A percentile compares a stretch with the other conserved stretches of the same genome.
These are phyloP conservation scores for Calonectria pauciramosa DNA, from an alignment of 2,329 filamentous ascomycete species.

Conservation along the genomic window DNA sequence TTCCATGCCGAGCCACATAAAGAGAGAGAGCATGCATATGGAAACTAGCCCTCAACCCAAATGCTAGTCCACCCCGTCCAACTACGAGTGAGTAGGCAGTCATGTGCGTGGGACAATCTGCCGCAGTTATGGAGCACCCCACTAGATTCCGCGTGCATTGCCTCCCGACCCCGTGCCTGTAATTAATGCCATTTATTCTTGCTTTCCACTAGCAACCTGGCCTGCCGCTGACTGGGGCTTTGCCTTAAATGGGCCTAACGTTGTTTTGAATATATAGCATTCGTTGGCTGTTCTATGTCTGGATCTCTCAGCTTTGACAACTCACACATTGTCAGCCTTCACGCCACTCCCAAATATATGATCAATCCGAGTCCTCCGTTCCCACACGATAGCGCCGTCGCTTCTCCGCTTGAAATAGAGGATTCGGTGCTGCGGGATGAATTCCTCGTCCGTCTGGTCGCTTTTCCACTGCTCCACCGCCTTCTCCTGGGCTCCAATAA, in stretches of 20 bases:
- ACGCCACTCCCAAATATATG: constrained; percentile 69
- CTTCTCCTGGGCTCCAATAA: constrained; percentile 67
- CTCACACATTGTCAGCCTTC: constrained; percentile 28
- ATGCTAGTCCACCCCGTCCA: background rate
- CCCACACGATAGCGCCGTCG: constrained; percentile 68
- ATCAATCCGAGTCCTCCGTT: constrained; percentile 66
- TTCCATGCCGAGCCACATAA: background rate
- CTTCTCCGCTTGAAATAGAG: constrained; percentile 70
- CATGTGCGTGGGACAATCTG: background rate
- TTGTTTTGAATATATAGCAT: background rate
- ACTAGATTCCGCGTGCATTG: background rate
- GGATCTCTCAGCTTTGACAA: background rate
- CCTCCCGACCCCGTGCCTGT: background rate
- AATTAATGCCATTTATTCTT: too few species aligned
- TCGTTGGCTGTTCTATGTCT: background rate
- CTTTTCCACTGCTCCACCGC: constrained; percentile 69
- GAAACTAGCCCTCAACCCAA: background rate
- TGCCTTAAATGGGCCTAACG: background rate
- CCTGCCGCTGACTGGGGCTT: background rate
- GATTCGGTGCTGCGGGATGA: constrained; percentile 75
- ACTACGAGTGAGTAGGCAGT: background rate
- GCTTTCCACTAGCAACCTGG: background rate
- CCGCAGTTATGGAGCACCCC: background rate
- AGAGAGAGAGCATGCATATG: background rate
- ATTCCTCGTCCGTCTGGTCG: constrained; percentile 75